These are phyloP conservation scores for Erythrophleum ivorense DNA, from an alignment of 331 rosid genomes.

Conservation along the genomic window DNA sequence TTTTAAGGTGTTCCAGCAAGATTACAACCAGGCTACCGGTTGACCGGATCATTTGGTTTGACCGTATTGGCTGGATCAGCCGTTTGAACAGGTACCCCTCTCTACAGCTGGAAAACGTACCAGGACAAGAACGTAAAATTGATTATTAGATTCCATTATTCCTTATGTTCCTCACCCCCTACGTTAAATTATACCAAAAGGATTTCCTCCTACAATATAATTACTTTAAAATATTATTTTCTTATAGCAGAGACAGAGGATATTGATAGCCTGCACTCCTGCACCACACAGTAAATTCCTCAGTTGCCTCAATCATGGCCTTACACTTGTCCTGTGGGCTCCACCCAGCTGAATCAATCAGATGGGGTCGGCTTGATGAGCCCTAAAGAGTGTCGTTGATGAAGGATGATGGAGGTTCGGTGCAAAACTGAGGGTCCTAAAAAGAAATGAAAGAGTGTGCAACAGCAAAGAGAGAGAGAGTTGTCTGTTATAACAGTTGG, in stretches of 20 bases:
- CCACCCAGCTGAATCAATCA: background rate
- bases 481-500: constrained; percentile 60
- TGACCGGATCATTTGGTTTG: constrained; percentile 72
- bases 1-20: constrained; percentile 54
- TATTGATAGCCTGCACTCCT: background rate
- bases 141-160: constrained; percentile 83
- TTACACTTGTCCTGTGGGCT: constrained; percentile 34
- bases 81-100: background rate
- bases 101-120: constrained; percentile 69
- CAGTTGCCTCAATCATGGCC: constrained; percentile 22
- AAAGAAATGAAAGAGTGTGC: constrained; percentile 60
- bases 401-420: constrained; percentile 58
- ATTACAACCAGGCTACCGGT: constrained; percentile 58
- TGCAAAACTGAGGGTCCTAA: constrained; percentile 44
- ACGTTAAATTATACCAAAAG: constrained; percentile 29
- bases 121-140: constrained; percentile 67
- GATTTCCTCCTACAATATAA: constrained; percentile 18
- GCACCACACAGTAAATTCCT: background rate
- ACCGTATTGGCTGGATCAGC: constrained; percentile 24
- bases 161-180: constrained; percentile 61
- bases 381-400: constrained; percentile 40
- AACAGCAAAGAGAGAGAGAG: constrained; percentile 58
- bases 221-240: constrained; percentile 10
- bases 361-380: constrained; percentile 38
- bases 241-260: background rate